Base-by-base conservation (phyloP, 768 basidiomycete species). In the Mycena epipterygia region DNA sequence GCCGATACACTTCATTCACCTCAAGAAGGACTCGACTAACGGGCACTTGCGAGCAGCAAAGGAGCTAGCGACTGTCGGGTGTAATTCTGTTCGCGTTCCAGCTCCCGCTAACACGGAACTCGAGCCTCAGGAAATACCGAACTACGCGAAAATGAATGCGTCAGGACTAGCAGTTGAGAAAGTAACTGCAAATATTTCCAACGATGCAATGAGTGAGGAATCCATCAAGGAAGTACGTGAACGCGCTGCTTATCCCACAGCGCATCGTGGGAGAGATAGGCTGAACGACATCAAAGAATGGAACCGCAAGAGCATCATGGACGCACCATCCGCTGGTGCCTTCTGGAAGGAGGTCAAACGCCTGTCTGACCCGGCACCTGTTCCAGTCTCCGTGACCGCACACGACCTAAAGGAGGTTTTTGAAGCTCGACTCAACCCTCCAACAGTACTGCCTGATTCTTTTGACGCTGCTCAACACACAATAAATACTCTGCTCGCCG, bases 321-420 rank as follows among this genome's bases (percentile, higher is more conserved):
- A 66, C 1, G 53, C 64, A 9, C 53, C 41, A 0, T 46, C 53
- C 1, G 14, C 30, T 16, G 64, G 30, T 1, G 53, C 42, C 0
- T 66, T 66, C 33, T 66, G 64, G 64, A 66, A 56, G 11, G 30
- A 33, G 23, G 44, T 66, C 7, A 58, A 60, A 42, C 30, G 29
- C 1, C 39, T 67, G 16, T 29, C 37, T 12, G 60, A 62, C 23
- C 60, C 60, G 2, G 27, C 23, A 19, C 60, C 60, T 6, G 35
- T 25, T 11, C 30, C 42, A 3, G 11, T 51, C 8, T 32, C 46
- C 6, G 60, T 62, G 2, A 30, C 42, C 9, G 60, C 60, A 13
- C 5, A 25, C 5, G 46, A 37, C n/a, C 19, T 62, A n/a, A 46
- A 49, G n/a, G 19, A 16, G 5, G 46, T 35, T 11, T 62, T 62